Evolutionary conservation across 257 asterid genomes (phyloP), one percentile per base, ranked within the genome.

Genomic region (Anisodus acutangulus): DNA sequence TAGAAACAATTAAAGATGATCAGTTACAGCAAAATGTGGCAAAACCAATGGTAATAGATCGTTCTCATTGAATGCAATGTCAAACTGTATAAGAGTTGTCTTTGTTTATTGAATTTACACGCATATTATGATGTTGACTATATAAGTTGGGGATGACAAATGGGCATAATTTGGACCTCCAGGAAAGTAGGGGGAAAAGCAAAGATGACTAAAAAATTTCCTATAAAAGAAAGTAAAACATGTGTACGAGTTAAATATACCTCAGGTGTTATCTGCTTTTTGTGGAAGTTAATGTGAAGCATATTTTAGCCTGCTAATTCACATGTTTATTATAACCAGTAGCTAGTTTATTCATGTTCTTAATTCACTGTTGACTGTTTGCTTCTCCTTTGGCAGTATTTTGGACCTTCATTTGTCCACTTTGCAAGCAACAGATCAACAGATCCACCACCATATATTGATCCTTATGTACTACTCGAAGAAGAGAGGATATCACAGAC

Each of bases 391-490:
- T 17, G 91, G 91, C 93, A 96, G 98, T 96, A 94, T 86, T 96
- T 93, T 49, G 99, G 99, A 83, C 87, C 96, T 26, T 85, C 84
- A 74, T 96, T 96, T 85, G 79, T 96, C 85, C 98, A 94, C 37
- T 96, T 92, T 54, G 98, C 90, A 79, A 86, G 87, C 59, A 80
- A 78, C 3, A 55, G 86, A 74, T 83, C 86, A 8, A 58, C 59
- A 11, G 8, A 91, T 67, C 89, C 88, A 26, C 97, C 97, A 5
- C 92, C 84, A 62, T 94, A 93, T 26, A 63, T 93, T 15, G 97
- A 94, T 90, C 98, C 99, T 5, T 94, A 94, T 79, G 91, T 71
- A 54, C 91, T 96, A 68, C 98, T 96, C 57, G 97, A 93, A 91
- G 98, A 92, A 79, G 91, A 92, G 59, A 91, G 93, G 90, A 91